Evolutionary conservation across 2,329 filamentous ascomycete species (phyloP).

Genomic region (Aspergillus japonicus): DNA sequence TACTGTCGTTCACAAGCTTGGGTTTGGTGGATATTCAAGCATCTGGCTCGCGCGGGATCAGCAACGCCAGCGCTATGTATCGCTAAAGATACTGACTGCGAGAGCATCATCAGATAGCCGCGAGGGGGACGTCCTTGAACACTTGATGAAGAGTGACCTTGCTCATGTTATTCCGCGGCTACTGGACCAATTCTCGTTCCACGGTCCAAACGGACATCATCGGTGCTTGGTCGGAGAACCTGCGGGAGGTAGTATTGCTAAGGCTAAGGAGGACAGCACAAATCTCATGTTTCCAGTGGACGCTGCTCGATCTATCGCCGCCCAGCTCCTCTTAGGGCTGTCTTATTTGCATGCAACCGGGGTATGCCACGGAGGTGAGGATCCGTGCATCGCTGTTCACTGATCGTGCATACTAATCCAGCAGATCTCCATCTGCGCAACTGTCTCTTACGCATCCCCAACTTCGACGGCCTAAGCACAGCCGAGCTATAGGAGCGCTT

Average conservation of each 20-base stretch:
- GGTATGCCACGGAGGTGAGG: neutral
- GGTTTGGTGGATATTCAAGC: slow-evolving; percentile 4
- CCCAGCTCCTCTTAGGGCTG: slow-evolving; percentile 1
- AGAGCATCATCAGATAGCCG: neutral
- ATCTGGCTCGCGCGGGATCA: slow-evolving; percentile 6
- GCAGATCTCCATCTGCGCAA: slow-evolving; percentile 5
- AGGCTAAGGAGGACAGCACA: slow-evolving; percentile 1
- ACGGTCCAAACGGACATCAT: slow-evolving; percentile 2
- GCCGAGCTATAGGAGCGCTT: neutral
- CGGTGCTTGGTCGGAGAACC: slow-evolving; percentile 7
- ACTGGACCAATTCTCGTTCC: neutral
- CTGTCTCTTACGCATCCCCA: neutral
- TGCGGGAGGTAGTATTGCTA: slow-evolving; percentile 1
- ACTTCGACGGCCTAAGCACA: neutral
- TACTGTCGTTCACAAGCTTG: slow-evolving; percentile 6
- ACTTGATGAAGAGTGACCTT: neutral
- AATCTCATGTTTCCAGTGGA: slow-evolving; percentile 2
- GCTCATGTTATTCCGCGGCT: neutral
- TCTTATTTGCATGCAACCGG: slow-evolving; percentile 1
- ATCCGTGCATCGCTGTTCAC: neutral
- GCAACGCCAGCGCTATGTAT: neutral
- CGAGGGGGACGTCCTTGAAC: neutral
- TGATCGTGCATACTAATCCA: neutral
- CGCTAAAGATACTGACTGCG: slow-evolving; percentile 4
- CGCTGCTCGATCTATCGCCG: slow-evolving; percentile 2